These are phyloP conservation scores for Diaporthe citri DNA, from an alignment of 2,329 filamentous ascomycete species.

Conservation along the genomic window DNA sequence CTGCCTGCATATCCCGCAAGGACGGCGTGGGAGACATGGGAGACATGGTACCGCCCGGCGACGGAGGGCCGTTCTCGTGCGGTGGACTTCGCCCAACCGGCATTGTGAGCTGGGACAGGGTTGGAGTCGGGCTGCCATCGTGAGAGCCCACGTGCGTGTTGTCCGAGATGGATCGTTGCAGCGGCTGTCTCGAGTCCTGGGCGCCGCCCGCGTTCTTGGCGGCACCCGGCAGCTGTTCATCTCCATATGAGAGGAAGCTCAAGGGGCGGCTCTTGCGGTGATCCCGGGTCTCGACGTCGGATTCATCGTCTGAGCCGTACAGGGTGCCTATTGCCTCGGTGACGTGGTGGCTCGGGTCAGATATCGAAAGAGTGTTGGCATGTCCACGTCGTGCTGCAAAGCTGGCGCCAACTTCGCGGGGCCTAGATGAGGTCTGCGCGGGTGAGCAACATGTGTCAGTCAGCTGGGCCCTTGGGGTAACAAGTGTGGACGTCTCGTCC, in stretches of 20 bases:
- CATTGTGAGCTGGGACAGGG: conserved; percentile 51
- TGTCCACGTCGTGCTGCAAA: conserved; percentile 71
- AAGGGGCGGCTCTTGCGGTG: conserved; percentile 73
- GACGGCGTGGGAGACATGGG: conserved; percentile 66
- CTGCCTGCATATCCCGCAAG: conserved; percentile 65
- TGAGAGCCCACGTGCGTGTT: conserved; percentile 45
- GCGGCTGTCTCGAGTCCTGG: conserved; percentile 54
- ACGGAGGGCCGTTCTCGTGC: conserved; percentile 53
- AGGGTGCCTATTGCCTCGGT: conserved; percentile 93
- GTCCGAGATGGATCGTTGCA: conserved; percentile 62
- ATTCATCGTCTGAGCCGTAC: conserved; percentile 83
- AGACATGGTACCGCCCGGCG: conserved; percentile 53
- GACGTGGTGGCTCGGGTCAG: conserved; percentile 92
- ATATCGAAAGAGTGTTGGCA: conserved; percentile 74
- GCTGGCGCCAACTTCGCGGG: conserved; percentile 68
- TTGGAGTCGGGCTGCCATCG: conserved; percentile 50
- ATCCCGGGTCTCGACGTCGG: conserved; percentile 52
- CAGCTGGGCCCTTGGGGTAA: conserved; percentile 31
- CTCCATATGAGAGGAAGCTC: conserved; percentile 77
- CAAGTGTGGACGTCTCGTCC: neutral
- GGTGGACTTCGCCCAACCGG: conserved; percentile 57
- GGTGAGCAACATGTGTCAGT: conserved; percentile 35
- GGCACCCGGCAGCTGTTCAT: conserved; percentile 60
- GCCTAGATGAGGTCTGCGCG: conserved; percentile 68
- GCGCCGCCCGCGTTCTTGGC: conserved; percentile 43